Evolutionary conservation across 768 basidiomycete genomes (phyloP).

Genomic region (Mycena crocata): DNA sequence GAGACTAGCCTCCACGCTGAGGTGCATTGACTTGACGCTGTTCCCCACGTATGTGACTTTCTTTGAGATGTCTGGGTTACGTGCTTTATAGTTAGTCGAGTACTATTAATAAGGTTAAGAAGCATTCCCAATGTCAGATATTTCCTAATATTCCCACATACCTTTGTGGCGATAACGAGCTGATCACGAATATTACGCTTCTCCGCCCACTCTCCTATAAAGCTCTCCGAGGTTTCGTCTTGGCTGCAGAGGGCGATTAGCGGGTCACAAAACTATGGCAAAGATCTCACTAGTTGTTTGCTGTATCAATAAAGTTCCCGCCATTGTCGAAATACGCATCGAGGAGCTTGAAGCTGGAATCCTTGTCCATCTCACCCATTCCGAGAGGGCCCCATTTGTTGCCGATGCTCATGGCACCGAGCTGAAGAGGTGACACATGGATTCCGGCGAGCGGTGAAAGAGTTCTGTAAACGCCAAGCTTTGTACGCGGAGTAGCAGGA

Average conservation of each 20-base stretch:
- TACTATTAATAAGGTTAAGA: conserved; percentile 8
- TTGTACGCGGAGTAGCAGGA: conserved; percentile 37
- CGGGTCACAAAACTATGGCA: too few species aligned
- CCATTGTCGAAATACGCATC: conserved; percentile 28
- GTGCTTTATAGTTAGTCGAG: conserved; percentile 37
- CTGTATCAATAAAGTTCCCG: conserved; percentile 31
- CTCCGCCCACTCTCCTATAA: conserved; percentile 67
- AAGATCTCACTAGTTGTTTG: conserved; percentile 23
- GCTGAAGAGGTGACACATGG: conserved; percentile 53
- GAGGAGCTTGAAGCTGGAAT: conserved; percentile 28
- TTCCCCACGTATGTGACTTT: conserved; percentile 24
- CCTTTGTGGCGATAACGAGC: conserved; percentile 61
- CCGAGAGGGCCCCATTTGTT: conserved; percentile 41
- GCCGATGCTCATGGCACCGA: conserved; percentile 55
- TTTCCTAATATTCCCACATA: conserved; percentile 50
- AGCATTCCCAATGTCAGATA: not conserved
- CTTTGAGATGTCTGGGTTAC: conserved; percentile 25
- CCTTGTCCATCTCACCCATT: conserved; percentile 44
- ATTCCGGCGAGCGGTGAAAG: conserved; percentile 49
- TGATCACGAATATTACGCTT: conserved; percentile 57
- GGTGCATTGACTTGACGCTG: conserved; percentile 52
- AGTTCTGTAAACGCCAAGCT: conserved; percentile 46
- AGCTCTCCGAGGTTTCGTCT: conserved; percentile 64
- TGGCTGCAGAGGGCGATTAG: conserved; percentile 47
- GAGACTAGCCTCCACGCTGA: conserved; percentile 58